Percentiles rank a stretch among this genome's conserved stretches.
Evolutionary conservation across 179 eudicot genomes (phyloP).

Genomic region (Camellia oleifera): DNA sequence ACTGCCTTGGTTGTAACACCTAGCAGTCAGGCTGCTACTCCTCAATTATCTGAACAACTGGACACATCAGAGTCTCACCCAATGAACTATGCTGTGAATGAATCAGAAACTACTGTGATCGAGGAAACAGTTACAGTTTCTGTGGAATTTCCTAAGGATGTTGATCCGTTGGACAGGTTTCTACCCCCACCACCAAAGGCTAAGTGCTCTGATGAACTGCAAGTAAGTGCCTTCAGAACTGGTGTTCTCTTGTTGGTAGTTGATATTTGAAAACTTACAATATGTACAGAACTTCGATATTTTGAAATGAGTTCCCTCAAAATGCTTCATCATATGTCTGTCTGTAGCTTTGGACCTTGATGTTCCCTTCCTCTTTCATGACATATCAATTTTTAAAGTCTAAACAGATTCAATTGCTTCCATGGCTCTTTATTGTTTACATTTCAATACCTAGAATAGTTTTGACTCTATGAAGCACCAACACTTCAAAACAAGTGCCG

Average conservation of each 20-base stretch:
- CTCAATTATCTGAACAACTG: slow-evolving; percentile 41
- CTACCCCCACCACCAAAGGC: slow-evolving; percentile 69
- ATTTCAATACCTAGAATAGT: background rate
- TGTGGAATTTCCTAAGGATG: slow-evolving; percentile 38
- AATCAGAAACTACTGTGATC: slow-evolving; percentile 34
- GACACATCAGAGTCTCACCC: slow-evolving; percentile 41
- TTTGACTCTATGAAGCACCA: background rate
- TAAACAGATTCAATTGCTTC: background rate
- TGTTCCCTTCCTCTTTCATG: background rate
- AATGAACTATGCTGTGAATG: slow-evolving; percentile 28
- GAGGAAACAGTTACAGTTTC: slow-evolving; percentile 34
- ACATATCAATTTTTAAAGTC: background rate
- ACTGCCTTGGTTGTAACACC: slow-evolving; percentile 37
- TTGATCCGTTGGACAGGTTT: slow-evolving; percentile 62
- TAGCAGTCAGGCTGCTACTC: slow-evolving; percentile 41
- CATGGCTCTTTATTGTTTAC: background rate
- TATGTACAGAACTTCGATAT: background rate
- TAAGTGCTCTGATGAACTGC: slow-evolving; percentile 72
- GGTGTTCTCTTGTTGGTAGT: background rate
- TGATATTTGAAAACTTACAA: background rate
- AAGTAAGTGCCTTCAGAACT: slow-evolving; percentile 41
- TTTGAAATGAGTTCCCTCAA: background rate
- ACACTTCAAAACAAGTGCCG: no score
- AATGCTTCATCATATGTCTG: no score
- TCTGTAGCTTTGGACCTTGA: background rate